Evolutionary conservation across 257 asterid species (phyloP).

Genomic region (Przewalskia tangutica): DNA sequence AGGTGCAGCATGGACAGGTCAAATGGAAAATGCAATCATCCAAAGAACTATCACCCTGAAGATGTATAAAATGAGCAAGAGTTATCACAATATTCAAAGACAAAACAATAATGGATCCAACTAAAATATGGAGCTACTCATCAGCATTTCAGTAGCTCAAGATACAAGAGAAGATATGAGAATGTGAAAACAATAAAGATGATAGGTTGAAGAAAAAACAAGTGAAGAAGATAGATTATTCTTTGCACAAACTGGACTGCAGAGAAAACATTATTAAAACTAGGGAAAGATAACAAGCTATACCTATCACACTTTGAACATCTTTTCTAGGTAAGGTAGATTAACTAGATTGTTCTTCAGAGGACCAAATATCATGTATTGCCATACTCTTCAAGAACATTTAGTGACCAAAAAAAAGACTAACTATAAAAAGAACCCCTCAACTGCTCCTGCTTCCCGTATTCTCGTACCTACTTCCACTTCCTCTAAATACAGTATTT

Average conservation of each 20-base stretch:
- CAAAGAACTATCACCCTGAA: constrained; percentile 67
- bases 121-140: not conserved
- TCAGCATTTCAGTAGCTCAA: not conserved
- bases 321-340: not conserved
- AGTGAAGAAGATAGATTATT: not conserved
- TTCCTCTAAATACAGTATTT: not conserved
- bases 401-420: not conserved
- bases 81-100: constrained; percentile 3
- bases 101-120: not conserved
- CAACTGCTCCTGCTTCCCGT: not conserved
- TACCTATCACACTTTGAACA: not conserved
- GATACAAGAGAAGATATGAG: not conserved
- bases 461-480: not conserved
- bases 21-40: constrained; percentile 80
- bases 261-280: too few relatives aligned
- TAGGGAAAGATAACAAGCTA: too few relatives aligned
- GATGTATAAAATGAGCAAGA: constrained; percentile 1
- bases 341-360: not conserved
- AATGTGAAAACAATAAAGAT: not conserved
- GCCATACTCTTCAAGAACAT: not conserved
- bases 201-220: not conserved
- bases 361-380: not conserved
- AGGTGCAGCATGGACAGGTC: constrained; percentile 85
- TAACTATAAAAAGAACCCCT: not conserved
- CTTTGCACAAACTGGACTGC: too few relatives aligned